phyloP scores from a whole-genome alignment of 371 early-diverging fungal species.

The Dinochytrium kinnereticum region DNA sequence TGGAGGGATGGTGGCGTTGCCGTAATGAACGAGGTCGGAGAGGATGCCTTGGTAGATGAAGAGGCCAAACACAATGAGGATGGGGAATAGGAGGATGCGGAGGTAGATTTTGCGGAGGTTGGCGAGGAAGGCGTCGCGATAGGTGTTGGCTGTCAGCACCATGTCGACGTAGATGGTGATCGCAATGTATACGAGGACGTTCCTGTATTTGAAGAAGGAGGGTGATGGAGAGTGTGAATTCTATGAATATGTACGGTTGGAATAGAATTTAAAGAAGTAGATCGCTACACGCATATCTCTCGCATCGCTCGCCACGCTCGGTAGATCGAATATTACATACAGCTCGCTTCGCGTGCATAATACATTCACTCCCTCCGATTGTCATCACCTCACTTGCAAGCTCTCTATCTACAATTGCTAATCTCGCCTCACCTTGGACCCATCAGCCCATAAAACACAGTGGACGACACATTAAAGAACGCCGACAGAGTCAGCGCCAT shows the following conservation, averaged over 20 bases:
- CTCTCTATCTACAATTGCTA: too few relatives aligned
- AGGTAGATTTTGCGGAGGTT: background rate
- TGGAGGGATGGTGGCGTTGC: background rate
- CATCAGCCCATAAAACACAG: background rate
- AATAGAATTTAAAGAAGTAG: too few relatives aligned
- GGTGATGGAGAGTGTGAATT: background rate
- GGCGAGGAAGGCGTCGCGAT: background rate
- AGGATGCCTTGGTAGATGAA: conserved; percentile 11
- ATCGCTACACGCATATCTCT: too few relatives aligned
- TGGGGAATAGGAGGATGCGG: background rate
- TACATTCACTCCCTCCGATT: too few relatives aligned
- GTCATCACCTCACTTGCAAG: too few relatives aligned
- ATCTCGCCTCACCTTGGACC: too few relatives aligned
- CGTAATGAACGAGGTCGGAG: background rate
- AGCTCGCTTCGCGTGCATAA: too few relatives aligned
- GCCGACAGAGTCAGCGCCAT: background rate
- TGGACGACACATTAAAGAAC: background rate
- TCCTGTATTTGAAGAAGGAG: too few relatives aligned
- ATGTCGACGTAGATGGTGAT: conserved; percentile 14
- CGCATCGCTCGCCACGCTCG: too few relatives aligned
- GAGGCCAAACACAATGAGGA: background rate
- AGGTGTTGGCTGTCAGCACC: background rate
- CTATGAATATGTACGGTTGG: too few relatives aligned
- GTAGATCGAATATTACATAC: too few relatives aligned
- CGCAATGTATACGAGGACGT: conserved; percentile 5